Percentiles rank a stretch among this genome's conserved stretches.
phyloP scores from a whole-genome alignment of 495 filamentous ascomycete species.

The Aspergillus egyptiacus region DNA sequence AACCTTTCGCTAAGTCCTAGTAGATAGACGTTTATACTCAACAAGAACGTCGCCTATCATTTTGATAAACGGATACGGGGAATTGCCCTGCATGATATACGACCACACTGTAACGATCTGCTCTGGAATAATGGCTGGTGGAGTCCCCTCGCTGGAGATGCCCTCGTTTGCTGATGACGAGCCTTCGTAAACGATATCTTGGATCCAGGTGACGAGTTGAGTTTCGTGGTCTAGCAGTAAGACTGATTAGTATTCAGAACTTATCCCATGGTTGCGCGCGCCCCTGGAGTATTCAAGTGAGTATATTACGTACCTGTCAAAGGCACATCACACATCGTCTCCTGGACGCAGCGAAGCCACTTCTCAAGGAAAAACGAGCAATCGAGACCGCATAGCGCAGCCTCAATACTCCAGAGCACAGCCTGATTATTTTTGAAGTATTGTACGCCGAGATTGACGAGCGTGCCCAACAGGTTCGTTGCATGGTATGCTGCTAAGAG shows the following conservation, averaged over 20 bases:
- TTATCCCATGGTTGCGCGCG: no score
- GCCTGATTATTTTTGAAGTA: conserved; percentile 56
- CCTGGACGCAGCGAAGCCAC: conserved; percentile 21
- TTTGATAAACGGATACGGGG: conserved; percentile 9
- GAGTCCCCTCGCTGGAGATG: background rate
- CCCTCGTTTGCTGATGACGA: background rate
- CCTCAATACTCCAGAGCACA: conserved; percentile 56
- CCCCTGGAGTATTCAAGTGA: no score
- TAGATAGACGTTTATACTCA: background rate
- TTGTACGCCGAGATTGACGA: conserved; percentile 54
- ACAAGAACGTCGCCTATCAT: conserved; percentile 9
- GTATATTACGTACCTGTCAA: conserved; percentile 6
- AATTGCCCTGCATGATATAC: conserved; percentile 12
- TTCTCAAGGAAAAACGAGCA: conserved; percentile 52
- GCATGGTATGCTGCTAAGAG: conserved; percentile 51
- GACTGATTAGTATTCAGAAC: background rate
- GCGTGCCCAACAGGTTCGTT: conserved; percentile 50
- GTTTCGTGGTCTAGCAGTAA: conserved; percentile 1
- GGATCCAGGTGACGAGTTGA: conserved; percentile 1
- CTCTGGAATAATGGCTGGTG: background rate
- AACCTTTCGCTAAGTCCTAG: background rate
- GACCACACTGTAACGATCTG: conserved; percentile 8
- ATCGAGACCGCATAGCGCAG: conserved; percentile 53
- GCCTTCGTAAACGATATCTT: conserved; percentile 5
- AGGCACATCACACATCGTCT: background rate